Percentiles rank a stretch among this genome's conserved stretches.
These are phyloP conservation scores for Diatrype stigma DNA, from an alignment of 2,329 filamentous ascomycete species.

Conservation along the genomic window DNA sequence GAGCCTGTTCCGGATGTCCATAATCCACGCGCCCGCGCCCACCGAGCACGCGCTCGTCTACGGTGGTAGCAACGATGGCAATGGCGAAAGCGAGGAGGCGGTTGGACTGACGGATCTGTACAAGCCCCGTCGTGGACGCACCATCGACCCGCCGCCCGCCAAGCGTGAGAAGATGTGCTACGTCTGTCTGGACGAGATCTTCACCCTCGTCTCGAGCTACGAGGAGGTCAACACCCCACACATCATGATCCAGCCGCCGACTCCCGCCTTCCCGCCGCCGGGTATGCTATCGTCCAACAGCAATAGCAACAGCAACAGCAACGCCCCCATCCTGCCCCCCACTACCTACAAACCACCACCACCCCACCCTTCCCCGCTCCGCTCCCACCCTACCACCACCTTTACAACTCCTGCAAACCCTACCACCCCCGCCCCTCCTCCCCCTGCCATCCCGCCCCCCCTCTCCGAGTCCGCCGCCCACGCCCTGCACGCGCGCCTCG, in stretches of 20 bases:
- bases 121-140: slow-evolving; percentile 64
- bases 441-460: too few species aligned
- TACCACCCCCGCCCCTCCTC: too few species aligned
- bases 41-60: slow-evolving; percentile 55
- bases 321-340: too few species aligned
- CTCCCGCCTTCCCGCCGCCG: slow-evolving; percentile 35
- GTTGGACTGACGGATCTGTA: slow-evolving; percentile 61
- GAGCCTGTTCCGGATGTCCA: slow-evolving; percentile 75
- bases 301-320: slow-evolving; percentile 3
- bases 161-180: slow-evolving; percentile 71
- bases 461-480: slow-evolving; percentile 14
- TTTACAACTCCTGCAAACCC: too few species aligned
- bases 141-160: slow-evolving; percentile 62
- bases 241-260: slow-evolving; percentile 40
- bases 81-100: slow-evolving; percentile 23
- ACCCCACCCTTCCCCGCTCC: too few species aligned
- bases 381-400: too few species aligned
- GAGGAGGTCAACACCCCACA: slow-evolving; percentile 33
- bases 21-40: slow-evolving; percentile 64
- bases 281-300: slow-evolving; percentile 13
- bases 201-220: slow-evolving; percentile 58
- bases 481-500: slow-evolving; percentile 54
- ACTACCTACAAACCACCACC: too few species aligned
- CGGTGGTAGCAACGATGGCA: slow-evolving; percentile 38
- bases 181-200: slow-evolving; percentile 74